These are phyloP conservation scores for Wakefieldia striispora DNA, from an alignment of 768 basidiomycete species.

Conservation along the genomic window DNA sequence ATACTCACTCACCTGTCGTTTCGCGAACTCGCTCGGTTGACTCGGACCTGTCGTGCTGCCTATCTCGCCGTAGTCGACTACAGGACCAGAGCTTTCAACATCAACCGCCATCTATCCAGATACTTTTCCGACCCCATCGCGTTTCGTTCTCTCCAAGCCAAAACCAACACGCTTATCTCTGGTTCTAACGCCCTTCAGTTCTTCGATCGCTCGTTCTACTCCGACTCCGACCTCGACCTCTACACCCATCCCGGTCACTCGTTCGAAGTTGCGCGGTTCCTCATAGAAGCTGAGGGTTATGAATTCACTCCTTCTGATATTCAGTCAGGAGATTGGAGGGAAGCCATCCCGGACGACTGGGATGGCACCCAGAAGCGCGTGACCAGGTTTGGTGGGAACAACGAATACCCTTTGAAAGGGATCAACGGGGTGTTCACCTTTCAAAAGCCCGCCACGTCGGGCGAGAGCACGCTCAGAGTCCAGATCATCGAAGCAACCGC, in stretches of 20 bases:
- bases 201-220: constrained; percentile 43
- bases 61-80: constrained; percentile 19
- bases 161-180: constrained; percentile 47
- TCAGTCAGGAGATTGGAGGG: constrained; percentile 21
- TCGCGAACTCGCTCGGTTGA: constrained; percentile 21
- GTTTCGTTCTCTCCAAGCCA: constrained; percentile 44
- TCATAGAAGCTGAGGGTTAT: constrained; percentile 33
- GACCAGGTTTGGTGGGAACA: fast-evolving
- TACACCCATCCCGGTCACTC: constrained; percentile 38
- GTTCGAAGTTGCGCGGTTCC: constrained; percentile 35
- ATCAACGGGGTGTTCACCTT: constrained; percentile 25
- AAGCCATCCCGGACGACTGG: constrained; percentile 9
- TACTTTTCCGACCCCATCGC: constrained; percentile 37
- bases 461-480: constrained; percentile 24
- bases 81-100: constrained; percentile 30
- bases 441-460: constrained; percentile 5
- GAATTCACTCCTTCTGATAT: constrained; percentile 17
- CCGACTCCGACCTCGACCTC: constrained; percentile 50
- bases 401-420: neutral
- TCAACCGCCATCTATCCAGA: constrained; percentile 35
- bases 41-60: constrained; percentile 20
- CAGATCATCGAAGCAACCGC: constrained; percentile 37
- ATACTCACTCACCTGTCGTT: constrained; percentile 24
- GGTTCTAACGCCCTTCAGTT: constrained; percentile 55
- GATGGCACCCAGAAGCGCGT: constrained; percentile 15